A percentile compares a stretch with the other conserved stretches of the same genome.
Conservation (phyloP, 2,329 filamentous ascomycete genomes). For the Pestalotiopsis sp. region DNA sequence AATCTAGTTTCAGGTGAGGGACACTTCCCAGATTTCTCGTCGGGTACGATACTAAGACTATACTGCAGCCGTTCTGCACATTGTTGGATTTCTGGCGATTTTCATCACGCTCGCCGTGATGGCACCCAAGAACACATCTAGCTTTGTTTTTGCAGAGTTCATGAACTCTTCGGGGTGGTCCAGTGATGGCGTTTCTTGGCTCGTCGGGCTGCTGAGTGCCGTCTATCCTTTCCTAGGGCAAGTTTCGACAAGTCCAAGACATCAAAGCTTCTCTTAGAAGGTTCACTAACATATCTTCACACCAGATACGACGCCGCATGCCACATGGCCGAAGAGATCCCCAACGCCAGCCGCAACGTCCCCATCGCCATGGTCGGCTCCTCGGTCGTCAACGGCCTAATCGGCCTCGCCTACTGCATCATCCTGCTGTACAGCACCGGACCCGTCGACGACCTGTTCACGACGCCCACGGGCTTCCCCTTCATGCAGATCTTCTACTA, state of each 20-base stretch:
- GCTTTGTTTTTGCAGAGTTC: conserved; percentile 34
- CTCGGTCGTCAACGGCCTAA: conserved; percentile 42
- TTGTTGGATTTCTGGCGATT: conserved; percentile 28
- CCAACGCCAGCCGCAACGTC: conserved; percentile 32
- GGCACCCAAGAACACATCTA: conserved; percentile 28
- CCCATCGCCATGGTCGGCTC: conserved; percentile 36
- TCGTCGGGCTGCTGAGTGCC: conserved; percentile 32
- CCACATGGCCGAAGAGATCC: conserved; percentile 36
- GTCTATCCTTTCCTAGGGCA: conserved; percentile 37
- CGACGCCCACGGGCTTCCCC: conserved; percentile 42
- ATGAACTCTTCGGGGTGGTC: conserved; percentile 34
- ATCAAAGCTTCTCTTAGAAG: neutral
- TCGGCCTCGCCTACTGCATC: conserved; percentile 44
- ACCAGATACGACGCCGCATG: conserved; percentile 35
- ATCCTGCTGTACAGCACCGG: conserved; percentile 46
- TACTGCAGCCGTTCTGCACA: conserved; percentile 21
- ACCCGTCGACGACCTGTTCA: conserved; percentile 37
- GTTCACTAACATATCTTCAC: neutral
- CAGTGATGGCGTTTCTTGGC: conserved; percentile 32
- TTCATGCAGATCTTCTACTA: conserved; percentile 43
- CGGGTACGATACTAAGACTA: neutral
- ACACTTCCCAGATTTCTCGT: no score
- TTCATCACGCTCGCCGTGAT: conserved; percentile 31
- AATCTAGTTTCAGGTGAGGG: conserved; percentile 30
- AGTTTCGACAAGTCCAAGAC: neutral